Percentiles rank a stretch among this genome's conserved stretches.
These are phyloP conservation scores for Suillus weaverae DNA, from an alignment of 768 basidiomycete species.

Conservation along the genomic window DNA sequence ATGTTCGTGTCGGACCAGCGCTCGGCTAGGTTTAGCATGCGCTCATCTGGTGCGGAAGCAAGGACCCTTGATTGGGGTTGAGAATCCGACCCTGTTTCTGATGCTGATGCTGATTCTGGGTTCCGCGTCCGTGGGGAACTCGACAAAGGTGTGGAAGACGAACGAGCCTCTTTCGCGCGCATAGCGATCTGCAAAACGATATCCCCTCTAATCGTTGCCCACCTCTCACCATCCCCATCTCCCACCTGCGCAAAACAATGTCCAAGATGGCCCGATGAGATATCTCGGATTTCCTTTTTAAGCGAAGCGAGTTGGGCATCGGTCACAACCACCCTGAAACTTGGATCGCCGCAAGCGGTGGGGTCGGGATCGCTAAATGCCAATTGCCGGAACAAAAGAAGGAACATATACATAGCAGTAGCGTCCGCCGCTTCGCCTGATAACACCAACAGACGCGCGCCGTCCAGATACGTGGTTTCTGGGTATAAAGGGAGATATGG, in stretches of 20 bases:
- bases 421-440: constrained; percentile 74
- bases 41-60: constrained; percentile 47
- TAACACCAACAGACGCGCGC: constrained; percentile 62
- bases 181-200: constrained; percentile 76
- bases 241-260: constrained; percentile 34
- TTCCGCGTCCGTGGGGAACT: not conserved
- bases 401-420: constrained; percentile 74
- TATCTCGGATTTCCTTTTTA: constrained; percentile 76
- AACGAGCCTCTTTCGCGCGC: constrained; percentile 54
- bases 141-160: constrained; percentile 1
- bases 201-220: constrained; percentile 58
- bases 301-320: constrained; percentile 57
- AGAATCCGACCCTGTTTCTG: constrained; percentile 14
- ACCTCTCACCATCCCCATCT: constrained; percentile 36
- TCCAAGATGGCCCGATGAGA: constrained; percentile 57
- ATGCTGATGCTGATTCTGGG: not conserved
- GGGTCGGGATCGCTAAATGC: constrained; percentile 31
- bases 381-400: constrained; percentile 79
- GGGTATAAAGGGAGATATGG: constrained; percentile 51
- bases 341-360: not conserved
- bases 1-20: constrained; percentile 75
- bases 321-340: not conserved
- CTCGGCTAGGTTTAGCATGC: constrained; percentile 58
- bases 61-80: constrained; percentile 24
- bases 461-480: constrained; percentile 83